Base-by-base conservation (phyloP, 805 yeast genomes). In the Metschnikowia dekortorum region DNA sequence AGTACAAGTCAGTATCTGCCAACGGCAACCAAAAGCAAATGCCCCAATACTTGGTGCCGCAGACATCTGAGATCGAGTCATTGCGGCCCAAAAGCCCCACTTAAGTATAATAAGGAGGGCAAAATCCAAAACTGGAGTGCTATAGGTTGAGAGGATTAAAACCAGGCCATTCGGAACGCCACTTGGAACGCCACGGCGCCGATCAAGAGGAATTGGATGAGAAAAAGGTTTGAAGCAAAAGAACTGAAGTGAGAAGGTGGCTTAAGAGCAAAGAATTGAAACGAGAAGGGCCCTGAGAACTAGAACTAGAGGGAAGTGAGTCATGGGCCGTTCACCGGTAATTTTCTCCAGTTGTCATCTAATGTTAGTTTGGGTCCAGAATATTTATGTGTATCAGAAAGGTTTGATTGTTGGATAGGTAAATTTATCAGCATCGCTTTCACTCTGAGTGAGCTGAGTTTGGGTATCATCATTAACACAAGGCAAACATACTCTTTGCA, bases 71-170 rank as follows among this genome's bases (percentile, higher is more conserved):
- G 58, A 87, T 91, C 56, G 96, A 91, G 55, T 75, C 71, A 13
- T 70, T 91, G 46, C 78, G 97, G 61, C 97, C 97, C 16, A 88
- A 85, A 62, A 85, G 94, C 45, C 97, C 97, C 7, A 49, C 48
- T 1, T 52, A 28, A 18, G 6, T 22, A 4, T 22, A 22, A 22
- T 22, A 22, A 22, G 22, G 22, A 22, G 22, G 22, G 22, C 22
- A 1, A 22, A 22, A 22, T 5, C 5, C 3, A 22, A 22, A 22
- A 5, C 22, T 22, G 22, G 22, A 22, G 5, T 16, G 18, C 18
- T 22, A 22, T 22, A 22, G 1, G 22, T 22, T 22, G 22, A 22
- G 22, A 22, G 22, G 22, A 4, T 22, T 4, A 4, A 22, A 22
- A 22, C 22, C 22, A 22, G 4, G 22, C 5, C 22, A 22, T 22